Evolutionary conservation across 2,329 filamentous ascomycete genomes (phyloP).

Genomic region (Microdochium paspali): DNA sequence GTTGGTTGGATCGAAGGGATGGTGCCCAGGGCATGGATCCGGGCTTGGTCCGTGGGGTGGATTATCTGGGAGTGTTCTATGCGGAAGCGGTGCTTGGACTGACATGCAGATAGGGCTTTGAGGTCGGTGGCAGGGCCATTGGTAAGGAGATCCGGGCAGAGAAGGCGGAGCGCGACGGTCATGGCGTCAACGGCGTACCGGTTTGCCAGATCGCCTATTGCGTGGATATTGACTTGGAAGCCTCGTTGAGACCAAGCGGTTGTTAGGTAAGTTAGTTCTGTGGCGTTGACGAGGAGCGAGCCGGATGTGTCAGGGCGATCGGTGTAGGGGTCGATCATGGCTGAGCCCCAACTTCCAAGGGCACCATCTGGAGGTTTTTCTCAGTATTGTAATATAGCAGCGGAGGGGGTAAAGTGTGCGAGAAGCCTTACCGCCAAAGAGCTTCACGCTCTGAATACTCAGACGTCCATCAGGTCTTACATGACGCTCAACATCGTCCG

Average conservation of each 20-base stretch:
- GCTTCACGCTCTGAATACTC: slow-evolving; percentile 53
- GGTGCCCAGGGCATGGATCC: slow-evolving; percentile 49
- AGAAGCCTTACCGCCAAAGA: slow-evolving; percentile 50
- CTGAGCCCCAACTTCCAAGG: slow-evolving; percentile 62
- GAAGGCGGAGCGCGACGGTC: slow-evolving; percentile 39
- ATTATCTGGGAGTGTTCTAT: slow-evolving; percentile 67
- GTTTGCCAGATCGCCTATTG: slow-evolving; percentile 62
- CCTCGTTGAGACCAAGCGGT: slow-evolving; percentile 48
- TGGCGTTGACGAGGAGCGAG: slow-evolving; percentile 58
- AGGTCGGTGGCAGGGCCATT: too few species aligned
- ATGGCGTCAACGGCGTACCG: slow-evolving; percentile 55
- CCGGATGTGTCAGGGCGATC: slow-evolving; percentile 53
- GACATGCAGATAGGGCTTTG: slow-evolving; percentile 36
- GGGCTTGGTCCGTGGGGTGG: slow-evolving; percentile 51
- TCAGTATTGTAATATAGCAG: slow-evolving; percentile 8
- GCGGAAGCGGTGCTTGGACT: slow-evolving; percentile 48
- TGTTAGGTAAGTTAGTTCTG: slow-evolving; percentile 42
- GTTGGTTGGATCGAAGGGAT: slow-evolving; percentile 64
- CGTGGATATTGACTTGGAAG: slow-evolving; percentile 64
- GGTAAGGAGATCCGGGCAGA: slow-evolving; percentile 35
- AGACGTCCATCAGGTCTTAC: slow-evolving; percentile 37
- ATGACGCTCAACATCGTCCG: slow-evolving; percentile 34
- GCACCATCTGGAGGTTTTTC: slow-evolving; percentile 45
- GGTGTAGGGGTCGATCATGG: slow-evolving; percentile 60
- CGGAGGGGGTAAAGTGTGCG: neutral